Base-by-base conservation (phyloP, 2,329 filamentous ascomycete genomes). In the Tothia fuscella region DNA sequence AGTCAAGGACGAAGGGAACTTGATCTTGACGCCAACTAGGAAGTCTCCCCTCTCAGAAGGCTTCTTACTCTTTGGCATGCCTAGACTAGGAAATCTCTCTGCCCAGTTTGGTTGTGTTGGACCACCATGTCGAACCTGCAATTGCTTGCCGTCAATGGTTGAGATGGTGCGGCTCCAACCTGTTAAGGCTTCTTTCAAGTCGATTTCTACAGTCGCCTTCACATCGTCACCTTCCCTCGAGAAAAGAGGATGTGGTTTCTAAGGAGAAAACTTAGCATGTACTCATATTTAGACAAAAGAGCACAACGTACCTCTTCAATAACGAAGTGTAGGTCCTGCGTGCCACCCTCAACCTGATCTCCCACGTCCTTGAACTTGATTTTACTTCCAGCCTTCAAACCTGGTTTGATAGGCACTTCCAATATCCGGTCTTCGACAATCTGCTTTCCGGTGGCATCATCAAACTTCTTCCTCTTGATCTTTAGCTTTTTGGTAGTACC, bases 361-460 rank as follows among this genome's bases (percentile, higher is more conserved):
- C 91, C 91, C n/a, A 98, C 88, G 31, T 89, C 87, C 56, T 83
- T 84, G 58, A 94, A 98, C 65, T 95, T 95, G 63, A 98, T 94
- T 71, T 96, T 98, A 56, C 85, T 93, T 22, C 91, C 91, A 53
- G 93, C 88, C 66, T 96, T 95, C 62, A 96, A 66, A 45, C 91
- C 91, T 5, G 86, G 80, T 66, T 95, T 96, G 65, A 98, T 94
- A 35, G 87, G 86, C 40, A 96, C 89, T 56, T 93, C 87, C 22
- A 98, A 67, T 14, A 95, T 85, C 55, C 88, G 83, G 53, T 98
- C 91, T 46, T 88, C 83, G 3, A 80, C 82, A 32, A 76, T 84
- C 52, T 87, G 78, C 68, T 93, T 94, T 44, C 86, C 86, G 1
- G 72, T 79, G 16, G 79, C 65, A 29, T 67, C 70, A 60, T 98